Evolutionary conservation across 208 protist species (phyloP).

Genomic region (Wallacemonas sp.): DNA sequence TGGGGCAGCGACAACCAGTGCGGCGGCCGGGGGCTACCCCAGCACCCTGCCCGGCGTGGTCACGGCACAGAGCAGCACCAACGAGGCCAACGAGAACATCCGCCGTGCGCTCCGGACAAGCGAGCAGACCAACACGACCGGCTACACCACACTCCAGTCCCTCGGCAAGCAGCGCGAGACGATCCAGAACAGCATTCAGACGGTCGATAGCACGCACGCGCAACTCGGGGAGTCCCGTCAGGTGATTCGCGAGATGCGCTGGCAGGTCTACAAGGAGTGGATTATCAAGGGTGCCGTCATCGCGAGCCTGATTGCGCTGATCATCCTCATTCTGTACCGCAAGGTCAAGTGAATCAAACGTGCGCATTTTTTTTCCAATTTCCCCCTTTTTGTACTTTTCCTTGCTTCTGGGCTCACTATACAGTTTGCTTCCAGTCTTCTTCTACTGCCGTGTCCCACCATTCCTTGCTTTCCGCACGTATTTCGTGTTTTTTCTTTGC

Average conservation of each 20-base stretch:
- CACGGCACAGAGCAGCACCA: constrained; percentile 21
- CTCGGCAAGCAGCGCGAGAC: constrained; percentile 73
- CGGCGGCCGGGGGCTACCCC: constrained; percentile 9
- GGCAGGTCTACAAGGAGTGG: constrained; percentile 79
- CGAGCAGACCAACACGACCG: constrained; percentile 62
- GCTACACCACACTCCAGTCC: constrained; percentile 66
- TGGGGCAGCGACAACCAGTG: not conserved
- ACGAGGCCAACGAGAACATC: constrained; percentile 60
- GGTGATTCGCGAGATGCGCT: constrained; percentile 68
- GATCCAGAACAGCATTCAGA: constrained; percentile 57
- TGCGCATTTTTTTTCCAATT: not conserved
- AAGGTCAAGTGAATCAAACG: too few species aligned
- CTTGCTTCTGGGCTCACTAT: not conserved
- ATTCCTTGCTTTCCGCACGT: too few species aligned
- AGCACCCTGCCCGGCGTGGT: not conserved
- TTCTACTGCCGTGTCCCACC: not conserved
- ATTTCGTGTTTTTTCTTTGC: not conserved
- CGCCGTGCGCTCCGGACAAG: constrained; percentile 59
- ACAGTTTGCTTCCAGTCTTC: not conserved
- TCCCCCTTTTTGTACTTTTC: not conserved
- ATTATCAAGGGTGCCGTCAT: constrained; percentile 63
- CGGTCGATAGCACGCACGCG: constrained; percentile 46
- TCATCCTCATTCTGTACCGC: constrained; percentile 61
- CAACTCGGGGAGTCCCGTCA: constrained; percentile 52
- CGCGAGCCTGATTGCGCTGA: constrained; percentile 42